Percentiles rank a stretch among this genome's conserved stretches.
Evolutionary conservation across 192 early-diverging fungal species (phyloP).

Genomic region (Umbelopsis isabellina): DNA sequence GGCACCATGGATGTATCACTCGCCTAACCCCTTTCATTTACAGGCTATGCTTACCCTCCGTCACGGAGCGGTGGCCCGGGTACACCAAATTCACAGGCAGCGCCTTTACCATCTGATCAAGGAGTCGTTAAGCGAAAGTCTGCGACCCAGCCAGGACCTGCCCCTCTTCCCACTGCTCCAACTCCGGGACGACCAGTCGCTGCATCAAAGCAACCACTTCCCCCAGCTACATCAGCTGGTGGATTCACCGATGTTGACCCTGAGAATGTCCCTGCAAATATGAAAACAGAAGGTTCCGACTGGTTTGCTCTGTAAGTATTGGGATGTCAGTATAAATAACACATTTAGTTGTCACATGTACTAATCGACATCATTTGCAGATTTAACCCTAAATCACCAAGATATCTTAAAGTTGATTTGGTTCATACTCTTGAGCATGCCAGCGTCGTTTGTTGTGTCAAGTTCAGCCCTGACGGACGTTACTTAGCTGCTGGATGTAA

Average conservation of each 20-base stretch:
- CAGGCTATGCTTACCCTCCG: conserved; percentile 17
- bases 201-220: conserved; percentile 44
- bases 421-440: conserved; percentile 60
- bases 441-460: conserved; percentile 97
- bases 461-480: conserved; percentile 92
- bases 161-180: conserved; percentile 19
- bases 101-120: conserved; percentile 20
- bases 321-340: neutral
- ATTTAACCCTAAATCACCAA: conserved; percentile 68
- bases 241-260: conserved; percentile 77
- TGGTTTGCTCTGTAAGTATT: conserved; percentile 83
- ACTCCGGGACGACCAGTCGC: conserved; percentile 39
- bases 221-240: conserved; percentile 32
- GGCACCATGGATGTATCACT: neutral
- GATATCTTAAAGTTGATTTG: conserved; percentile 66
- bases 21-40: neutral
- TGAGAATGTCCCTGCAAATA: conserved; percentile 69
- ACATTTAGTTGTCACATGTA: neutral
- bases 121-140: conserved; percentile 1
- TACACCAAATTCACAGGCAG: conserved; percentile 27
- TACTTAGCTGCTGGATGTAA: conserved; percentile 95
- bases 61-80: conserved; percentile 26
- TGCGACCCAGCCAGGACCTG: neutral
- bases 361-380: conserved; percentile 30
- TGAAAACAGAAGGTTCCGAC: conserved; percentile 82